Evolutionary conservation across 257 asterid genomes (phyloP).

Genomic region (Fraxinus americana): DNA sequence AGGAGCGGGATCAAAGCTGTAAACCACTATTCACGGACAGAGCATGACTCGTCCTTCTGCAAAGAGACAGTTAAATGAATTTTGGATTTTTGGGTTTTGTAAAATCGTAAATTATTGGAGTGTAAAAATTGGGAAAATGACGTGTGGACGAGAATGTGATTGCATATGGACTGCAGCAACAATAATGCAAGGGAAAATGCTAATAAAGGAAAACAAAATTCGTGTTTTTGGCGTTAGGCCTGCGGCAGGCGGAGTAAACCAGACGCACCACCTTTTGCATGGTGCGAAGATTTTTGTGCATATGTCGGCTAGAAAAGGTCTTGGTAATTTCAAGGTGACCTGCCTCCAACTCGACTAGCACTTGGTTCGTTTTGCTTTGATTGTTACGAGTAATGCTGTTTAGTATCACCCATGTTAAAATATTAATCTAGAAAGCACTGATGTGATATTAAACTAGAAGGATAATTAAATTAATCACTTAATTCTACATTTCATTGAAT

Average conservation of each 20-base stretch:
- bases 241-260: background rate
- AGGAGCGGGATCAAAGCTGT: background rate
- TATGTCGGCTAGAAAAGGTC: background rate
- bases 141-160: background rate
- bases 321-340: too few species aligned
- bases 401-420: too few species aligned
- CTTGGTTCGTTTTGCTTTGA: too few species aligned
- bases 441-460: too few species aligned
- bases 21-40: background rate
- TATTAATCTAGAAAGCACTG: too few species aligned
- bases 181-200: background rate
- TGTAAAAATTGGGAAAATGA: background rate
- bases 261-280: background rate
- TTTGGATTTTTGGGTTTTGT: background rate
- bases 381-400: too few species aligned
- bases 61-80: background rate
- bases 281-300: background rate
- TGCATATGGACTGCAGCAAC: background rate
- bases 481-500: too few species aligned
- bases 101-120: background rate
- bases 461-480: too few species aligned
- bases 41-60: background rate
- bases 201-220: background rate
- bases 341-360: too few species aligned
- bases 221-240: background rate